Base-by-base conservation (phyloP, 2,329 filamentous ascomycete genomes). In the Rhinocladiella mackenziei region DNA sequence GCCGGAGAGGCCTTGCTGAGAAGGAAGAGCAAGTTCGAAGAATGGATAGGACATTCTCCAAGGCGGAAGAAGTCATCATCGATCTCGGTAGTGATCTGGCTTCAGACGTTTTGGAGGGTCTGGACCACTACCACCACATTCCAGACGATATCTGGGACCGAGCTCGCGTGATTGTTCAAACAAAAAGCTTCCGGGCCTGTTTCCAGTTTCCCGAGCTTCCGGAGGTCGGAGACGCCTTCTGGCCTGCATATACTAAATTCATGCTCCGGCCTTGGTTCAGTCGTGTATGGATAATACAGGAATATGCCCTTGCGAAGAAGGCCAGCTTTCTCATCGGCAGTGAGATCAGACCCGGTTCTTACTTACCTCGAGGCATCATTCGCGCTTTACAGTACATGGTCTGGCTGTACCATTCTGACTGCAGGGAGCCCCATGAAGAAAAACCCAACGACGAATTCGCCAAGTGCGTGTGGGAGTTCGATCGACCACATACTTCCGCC, bases 261-360 rank as follows among this genome's bases (percentile, higher is more conserved):
- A 29, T 41, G 9, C 9, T 18, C n/a, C 40, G 55, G 4, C 39
- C 49, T 6, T 57, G 54, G 50, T 57, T 53, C 35, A 47, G 43
- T 3, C 22, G 55, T 5, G 33, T 55, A 11, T 57, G 55, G 55
- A 43, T 57, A 3, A 42, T 56, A 7, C 55, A 56, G 23, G 55
- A 57, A 34, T 48, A 46, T 23, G 41, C 48, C 13, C 42, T 56
- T 8, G 51, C 54, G 9, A 11, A 31, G 8, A 26, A 14, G 3
- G 11, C 22, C 5, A 9, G 29, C 5, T 36, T 49, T 25, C 26
- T 49, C 35, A 42, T 49, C 11, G 46, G 46, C 15, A 13, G 17
- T 18, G 5, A 35, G 5, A 29, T 46, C 13, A 26, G 31, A 1
- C 29, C 34, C 22, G 23, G 22, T 5, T 11, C n/a, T 2, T 46